These are phyloP conservation scores for Kodamaea fungicola DNA, from an alignment of 1,139 yeast genomes.

Conservation along the genomic window DNA sequence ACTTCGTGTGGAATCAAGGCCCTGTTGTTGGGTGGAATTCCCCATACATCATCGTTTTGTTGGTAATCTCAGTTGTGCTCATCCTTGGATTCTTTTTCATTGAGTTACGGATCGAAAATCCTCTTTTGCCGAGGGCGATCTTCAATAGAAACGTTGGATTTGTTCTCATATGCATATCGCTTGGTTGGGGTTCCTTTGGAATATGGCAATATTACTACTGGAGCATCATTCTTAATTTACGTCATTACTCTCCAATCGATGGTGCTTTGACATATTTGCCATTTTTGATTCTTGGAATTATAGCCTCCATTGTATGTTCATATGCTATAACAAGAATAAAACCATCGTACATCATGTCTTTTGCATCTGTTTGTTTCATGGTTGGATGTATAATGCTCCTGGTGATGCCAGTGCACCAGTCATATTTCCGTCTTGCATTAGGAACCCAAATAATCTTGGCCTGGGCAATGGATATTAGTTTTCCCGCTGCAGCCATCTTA, in stretches of 20 bases:
- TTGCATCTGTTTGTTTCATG: conserved; percentile 44
- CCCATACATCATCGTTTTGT: conserved; percentile 43
- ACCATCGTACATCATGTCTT: conserved; percentile 43
- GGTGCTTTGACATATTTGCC: conserved; percentile 46
- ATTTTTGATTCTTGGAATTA: conserved; percentile 41
- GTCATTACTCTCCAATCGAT: conserved; percentile 41
- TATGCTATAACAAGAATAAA: conserved; percentile 35
- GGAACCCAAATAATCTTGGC: conserved; percentile 48
- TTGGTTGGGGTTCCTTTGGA: conserved; percentile 63
- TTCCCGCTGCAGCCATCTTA: conserved; percentile 54
- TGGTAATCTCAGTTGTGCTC: conserved; percentile 38
- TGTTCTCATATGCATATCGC: conserved; percentile 29
- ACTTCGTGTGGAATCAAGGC: conserved; percentile 55
- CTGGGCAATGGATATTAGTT: conserved; percentile 60
- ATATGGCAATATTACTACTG: conserved; percentile 47
- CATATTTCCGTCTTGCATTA: conserved; percentile 42
- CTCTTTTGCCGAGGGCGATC: conserved; percentile 46
- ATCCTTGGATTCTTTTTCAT: conserved; percentile 29
- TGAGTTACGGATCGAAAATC: conserved; percentile 29
- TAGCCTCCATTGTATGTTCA: conserved; percentile 46
- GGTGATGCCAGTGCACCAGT: conserved; percentile 46
- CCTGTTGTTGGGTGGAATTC: conserved; percentile 50
- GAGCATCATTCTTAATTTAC: conserved; percentile 40
- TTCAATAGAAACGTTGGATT: conserved; percentile 37
- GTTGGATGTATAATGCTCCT: conserved; percentile 47